Conservation (phyloP, 2,329 filamentous ascomycete species). For the Raffaelea albimanens region DNA sequence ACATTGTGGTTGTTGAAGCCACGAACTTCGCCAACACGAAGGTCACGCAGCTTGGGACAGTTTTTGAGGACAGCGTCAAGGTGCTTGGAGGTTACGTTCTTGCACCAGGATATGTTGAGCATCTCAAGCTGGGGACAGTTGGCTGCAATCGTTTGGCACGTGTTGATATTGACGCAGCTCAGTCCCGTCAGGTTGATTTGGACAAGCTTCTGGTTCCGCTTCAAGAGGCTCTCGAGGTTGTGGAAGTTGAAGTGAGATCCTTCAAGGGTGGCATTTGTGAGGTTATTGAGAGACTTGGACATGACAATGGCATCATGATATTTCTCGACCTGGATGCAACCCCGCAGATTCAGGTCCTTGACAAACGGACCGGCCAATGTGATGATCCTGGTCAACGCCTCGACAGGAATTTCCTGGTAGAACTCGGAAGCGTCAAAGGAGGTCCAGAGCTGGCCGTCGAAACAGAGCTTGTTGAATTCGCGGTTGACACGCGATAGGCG, state of each 20-base stretch:
- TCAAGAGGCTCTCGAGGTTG: constrained; percentile 65
- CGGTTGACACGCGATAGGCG: constrained; percentile 68
- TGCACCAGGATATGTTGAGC: constrained; percentile 90
- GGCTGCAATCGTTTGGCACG: constrained; percentile 76
- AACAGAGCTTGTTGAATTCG: constrained; percentile 73
- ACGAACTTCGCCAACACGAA: constrained; percentile 71
- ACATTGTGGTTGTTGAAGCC: constrained; percentile 70
- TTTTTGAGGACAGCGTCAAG: constrained; percentile 62
- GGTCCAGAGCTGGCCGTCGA: constrained; percentile 90
- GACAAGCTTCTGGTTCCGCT: constrained; percentile 65
- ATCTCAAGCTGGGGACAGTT: constrained; percentile 74
- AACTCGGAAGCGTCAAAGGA: constrained; percentile 77
- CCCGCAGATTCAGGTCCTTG: constrained; percentile 79
- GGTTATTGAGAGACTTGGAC: constrained; percentile 75
- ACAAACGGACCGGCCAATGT: constrained; percentile 80
- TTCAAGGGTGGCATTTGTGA: constrained; percentile 80
- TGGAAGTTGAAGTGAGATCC: constrained; percentile 74
- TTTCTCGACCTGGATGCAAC: constrained; percentile 81
- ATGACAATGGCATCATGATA: constrained; percentile 69
- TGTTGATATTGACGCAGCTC: constrained; percentile 67
- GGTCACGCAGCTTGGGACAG: constrained; percentile 65
- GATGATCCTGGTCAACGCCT: constrained; percentile 77
- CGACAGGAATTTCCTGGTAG: constrained; percentile 77
- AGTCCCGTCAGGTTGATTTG: constrained; percentile 82
- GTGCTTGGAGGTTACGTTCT: constrained; percentile 69